Evolutionary conservation across 345 rosid species (phyloP).

Genomic region (Theobroma cacao): DNA sequence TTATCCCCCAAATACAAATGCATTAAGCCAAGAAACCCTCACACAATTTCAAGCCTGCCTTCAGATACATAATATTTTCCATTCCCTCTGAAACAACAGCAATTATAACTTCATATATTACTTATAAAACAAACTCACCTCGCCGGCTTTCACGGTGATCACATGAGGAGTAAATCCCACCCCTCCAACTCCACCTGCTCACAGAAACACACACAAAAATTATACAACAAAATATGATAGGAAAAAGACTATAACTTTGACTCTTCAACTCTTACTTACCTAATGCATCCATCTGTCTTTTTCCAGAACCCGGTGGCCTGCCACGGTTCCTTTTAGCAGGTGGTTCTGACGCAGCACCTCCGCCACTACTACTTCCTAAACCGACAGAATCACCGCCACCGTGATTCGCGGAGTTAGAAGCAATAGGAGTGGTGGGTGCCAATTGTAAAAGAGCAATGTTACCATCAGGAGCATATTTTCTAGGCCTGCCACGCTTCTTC

Average conservation of each 20-base stretch:
- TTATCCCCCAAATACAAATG: neutral
- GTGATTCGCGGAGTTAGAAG: conserved; percentile 50
- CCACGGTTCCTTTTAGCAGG: conserved; percentile 69
- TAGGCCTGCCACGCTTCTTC: conserved; percentile 93
- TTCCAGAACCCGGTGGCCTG: conserved; percentile 92
- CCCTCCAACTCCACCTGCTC: conserved; percentile 85
- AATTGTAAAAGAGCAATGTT: conserved; percentile 67
- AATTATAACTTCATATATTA: neutral
- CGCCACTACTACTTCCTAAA: conserved; percentile 33
- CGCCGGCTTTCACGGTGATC: conserved; percentile 75
- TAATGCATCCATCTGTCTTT: conserved; percentile 88
- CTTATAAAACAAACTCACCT: conserved; percentile 46
- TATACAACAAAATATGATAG: neutral
- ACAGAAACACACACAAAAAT: neutral
- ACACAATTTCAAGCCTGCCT: neutral
- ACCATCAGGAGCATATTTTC: conserved; percentile 85
- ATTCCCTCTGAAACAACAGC: neutral
- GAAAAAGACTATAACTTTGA: neutral
- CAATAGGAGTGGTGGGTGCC: conserved; percentile 55
- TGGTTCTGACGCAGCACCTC: conserved; percentile 48
- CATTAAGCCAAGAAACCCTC: neutral
- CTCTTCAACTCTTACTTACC: conserved; percentile 35
- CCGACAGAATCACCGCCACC: conserved; percentile 28
- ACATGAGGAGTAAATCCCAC: conserved; percentile 98
- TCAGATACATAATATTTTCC: conserved; percentile 5